Percentiles rank a stretch among this genome's conserved stretches.
Conservation (phyloP, 176 grass and related monocot species). For the Oryza longistaminata region DNA sequence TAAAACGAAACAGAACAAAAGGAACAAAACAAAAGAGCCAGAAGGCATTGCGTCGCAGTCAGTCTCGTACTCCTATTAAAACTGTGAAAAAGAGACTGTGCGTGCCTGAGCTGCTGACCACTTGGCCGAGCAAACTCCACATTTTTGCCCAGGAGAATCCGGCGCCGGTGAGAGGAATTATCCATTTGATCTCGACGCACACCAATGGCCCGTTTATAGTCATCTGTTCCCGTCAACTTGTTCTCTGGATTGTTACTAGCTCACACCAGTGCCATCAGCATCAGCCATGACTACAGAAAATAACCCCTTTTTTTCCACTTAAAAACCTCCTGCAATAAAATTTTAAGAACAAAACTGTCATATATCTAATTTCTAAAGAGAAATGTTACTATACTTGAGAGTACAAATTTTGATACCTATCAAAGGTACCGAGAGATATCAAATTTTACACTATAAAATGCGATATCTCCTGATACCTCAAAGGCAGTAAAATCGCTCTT, state of each 20-base stretch:
- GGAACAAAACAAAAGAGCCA: not conserved
- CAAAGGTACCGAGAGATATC: no score
- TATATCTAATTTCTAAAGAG: not conserved
- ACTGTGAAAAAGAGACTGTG: not conserved
- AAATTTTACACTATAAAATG: no score
- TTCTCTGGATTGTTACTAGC: not conserved
- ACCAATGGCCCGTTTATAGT: not conserved
- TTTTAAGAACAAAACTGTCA: not conserved
- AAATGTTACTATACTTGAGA: no score
- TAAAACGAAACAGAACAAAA: not conserved
- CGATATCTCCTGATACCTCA: no score
- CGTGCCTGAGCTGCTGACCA: not conserved
- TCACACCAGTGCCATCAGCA: not conserved
- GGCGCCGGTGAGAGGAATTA: not conserved
- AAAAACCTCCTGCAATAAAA: not conserved
- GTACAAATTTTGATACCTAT: no score
- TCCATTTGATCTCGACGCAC: not conserved
- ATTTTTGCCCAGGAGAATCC: not conserved
- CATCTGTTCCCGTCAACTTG: not conserved
- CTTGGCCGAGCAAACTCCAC: slow-evolving; percentile 9
- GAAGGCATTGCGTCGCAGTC: not conserved
- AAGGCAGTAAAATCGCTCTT: no score
- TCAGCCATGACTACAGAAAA: not conserved
- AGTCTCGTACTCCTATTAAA: not conserved
- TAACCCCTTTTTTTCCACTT: no score